Evolutionary conservation across 2,329 filamentous ascomycete species (phyloP).

Genomic region (Intubia oerlemansii): DNA sequence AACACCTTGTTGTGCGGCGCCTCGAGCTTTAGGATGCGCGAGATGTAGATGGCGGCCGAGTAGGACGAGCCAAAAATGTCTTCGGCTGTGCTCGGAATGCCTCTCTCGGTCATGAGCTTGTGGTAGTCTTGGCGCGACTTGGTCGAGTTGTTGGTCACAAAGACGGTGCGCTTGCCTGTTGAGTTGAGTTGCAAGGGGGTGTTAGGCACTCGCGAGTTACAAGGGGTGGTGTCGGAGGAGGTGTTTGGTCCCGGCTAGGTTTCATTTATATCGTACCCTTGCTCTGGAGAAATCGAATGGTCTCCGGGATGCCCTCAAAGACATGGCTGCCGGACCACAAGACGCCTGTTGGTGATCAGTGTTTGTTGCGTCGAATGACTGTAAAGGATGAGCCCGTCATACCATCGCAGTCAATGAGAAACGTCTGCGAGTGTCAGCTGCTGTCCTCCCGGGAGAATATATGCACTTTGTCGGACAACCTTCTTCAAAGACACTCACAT

Average conservation of each 20-base stretch:
- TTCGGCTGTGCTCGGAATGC: constrained; percentile 60
- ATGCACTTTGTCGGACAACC: no score
- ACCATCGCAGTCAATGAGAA: constrained; percentile 97
- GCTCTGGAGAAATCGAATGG: constrained; percentile 58
- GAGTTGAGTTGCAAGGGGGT: background rate
- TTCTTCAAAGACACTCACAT: constrained; percentile 38
- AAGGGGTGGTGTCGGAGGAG: background rate
- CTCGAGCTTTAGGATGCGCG: constrained; percentile 66
- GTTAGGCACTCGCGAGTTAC: background rate
- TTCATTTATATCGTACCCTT: constrained; percentile 33
- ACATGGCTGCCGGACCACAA: constrained; percentile 90
- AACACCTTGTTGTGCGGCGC: constrained; percentile 79
- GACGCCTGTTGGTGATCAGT: constrained; percentile 50
- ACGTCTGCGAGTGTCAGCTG: constrained; percentile 37
- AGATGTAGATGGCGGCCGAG: constrained; percentile 88
- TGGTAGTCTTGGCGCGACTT: constrained; percentile 86
- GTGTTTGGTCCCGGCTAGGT: no score
- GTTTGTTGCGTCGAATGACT: no score
- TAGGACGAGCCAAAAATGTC: constrained; percentile 95
- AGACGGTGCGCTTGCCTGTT: constrained; percentile 73
- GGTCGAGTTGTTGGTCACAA: constrained; percentile 97
- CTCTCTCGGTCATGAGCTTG: constrained; percentile 67
- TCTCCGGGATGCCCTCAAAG: constrained; percentile 70
- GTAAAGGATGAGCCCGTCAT: no score
- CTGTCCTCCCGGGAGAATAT: no score